These are phyloP conservation scores for Hydrangea macrophylla DNA, from an alignment of 148 eudicot genomes.

Conservation along the genomic window DNA sequence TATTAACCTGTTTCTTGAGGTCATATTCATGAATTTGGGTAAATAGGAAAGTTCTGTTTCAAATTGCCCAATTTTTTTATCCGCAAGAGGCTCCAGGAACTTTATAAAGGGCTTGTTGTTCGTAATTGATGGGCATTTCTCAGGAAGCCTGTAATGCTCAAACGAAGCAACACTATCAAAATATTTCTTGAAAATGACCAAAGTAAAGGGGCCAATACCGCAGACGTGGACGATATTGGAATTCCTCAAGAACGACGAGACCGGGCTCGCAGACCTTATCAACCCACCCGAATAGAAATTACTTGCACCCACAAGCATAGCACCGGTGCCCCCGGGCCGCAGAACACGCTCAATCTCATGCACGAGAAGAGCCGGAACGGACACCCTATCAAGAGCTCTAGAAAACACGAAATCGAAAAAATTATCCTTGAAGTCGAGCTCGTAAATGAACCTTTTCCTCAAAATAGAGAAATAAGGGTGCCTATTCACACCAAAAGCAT, in stretches of 20 bases:
- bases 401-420: constrained; percentile 63
- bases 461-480: constrained; percentile 62
- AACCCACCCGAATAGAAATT: constrained; percentile 45
- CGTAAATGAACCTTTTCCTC: constrained; percentile 51
- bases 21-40: constrained; percentile 46
- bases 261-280: constrained; percentile 53
- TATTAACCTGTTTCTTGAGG: constrained; percentile 56
- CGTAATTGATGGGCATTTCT: constrained; percentile 50
- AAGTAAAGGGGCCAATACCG: constrained; percentile 35
- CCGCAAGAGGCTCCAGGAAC: constrained; percentile 49
- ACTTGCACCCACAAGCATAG: constrained; percentile 47
- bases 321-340: constrained; percentile 71
- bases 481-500: constrained; percentile 44
- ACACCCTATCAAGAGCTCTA: constrained; percentile 62
- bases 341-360: constrained; percentile 79
- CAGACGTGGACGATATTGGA: constrained; percentile 60
- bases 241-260: constrained; percentile 59
- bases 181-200: constrained; percentile 66
- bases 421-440: constrained; percentile 53
- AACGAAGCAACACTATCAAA: constrained; percentile 27
- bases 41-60: constrained; percentile 38
- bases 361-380: constrained; percentile 72
- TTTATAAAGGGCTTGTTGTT: constrained; percentile 50
- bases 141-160: constrained; percentile 54
- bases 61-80: constrained; percentile 13